These are phyloP conservation scores for Juncus effusus DNA, from an alignment of 176 grass and related monocot genomes.

Conservation along the genomic window DNA sequence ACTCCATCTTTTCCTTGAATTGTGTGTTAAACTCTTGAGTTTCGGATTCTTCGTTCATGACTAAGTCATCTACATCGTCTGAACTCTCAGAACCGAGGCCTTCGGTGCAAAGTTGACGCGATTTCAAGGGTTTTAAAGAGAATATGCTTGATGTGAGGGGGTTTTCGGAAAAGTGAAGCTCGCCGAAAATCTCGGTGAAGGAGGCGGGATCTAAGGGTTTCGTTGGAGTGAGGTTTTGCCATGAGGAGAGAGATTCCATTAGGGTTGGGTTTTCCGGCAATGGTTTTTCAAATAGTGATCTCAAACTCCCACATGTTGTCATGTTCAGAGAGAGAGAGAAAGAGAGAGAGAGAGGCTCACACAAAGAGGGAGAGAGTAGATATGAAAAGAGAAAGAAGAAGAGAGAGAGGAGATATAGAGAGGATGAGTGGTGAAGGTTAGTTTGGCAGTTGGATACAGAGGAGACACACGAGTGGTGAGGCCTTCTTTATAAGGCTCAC, in stretches of 20 bases:
- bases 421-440: slow-evolving; percentile 2
- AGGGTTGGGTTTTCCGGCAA: slow-evolving; percentile 84
- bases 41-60: slow-evolving; percentile 36
- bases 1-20: slow-evolving; percentile 5
- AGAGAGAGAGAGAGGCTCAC: slow-evolving; percentile 1
- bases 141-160: slow-evolving; percentile 34
- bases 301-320: slow-evolving; percentile 61
- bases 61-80: slow-evolving; percentile 59
- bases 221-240: slow-evolving; percentile 45
- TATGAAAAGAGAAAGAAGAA: slow-evolving; percentile 11
- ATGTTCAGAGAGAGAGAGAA: slow-evolving; percentile 30
- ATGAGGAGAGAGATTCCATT: slow-evolving; percentile 75
- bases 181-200: slow-evolving; percentile 95
- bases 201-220: slow-evolving; percentile 49
- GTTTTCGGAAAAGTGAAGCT: slow-evolving; percentile 80
- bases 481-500: slow-evolving; percentile 2
- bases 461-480: slow-evolving; percentile 1
- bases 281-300: slow-evolving; percentile 84
- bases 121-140: slow-evolving; percentile 44
- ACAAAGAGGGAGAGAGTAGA: neutral
- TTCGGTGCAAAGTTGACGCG: slow-evolving; percentile 66
- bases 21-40: neutral
- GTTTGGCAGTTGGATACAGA: slow-evolving; percentile 5
- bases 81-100: slow-evolving; percentile 83
- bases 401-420: neutral